Conservation (phyloP, 305 asterid species). For the Solanum hybrid region DNA sequence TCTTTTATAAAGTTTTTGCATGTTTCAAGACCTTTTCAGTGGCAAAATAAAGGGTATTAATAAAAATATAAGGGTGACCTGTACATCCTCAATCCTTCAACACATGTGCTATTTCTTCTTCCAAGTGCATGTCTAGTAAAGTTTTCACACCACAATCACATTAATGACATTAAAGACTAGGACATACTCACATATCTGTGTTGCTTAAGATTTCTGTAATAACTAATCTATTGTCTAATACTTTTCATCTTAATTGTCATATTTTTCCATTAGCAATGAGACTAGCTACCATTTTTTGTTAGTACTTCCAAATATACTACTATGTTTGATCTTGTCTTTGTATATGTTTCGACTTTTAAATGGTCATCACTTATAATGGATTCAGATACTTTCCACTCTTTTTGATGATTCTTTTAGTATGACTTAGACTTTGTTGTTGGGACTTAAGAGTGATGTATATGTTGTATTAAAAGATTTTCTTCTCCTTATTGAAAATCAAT, state of each 20-base stretch:
- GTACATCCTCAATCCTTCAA: not conserved
- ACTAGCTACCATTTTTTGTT: not conserved
- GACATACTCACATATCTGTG: not conserved
- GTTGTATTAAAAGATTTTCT: no score
- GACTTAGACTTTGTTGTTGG: no score
- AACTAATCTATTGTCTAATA: not conserved
- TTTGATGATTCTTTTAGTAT: no score
- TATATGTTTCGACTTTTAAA: not conserved
- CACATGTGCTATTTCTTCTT: not conserved
- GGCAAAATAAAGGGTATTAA: not conserved
- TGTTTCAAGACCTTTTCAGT: not conserved
- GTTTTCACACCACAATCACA: not conserved
- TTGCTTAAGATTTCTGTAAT: not conserved
- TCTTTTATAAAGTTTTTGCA: not conserved
- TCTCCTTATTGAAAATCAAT: no score
- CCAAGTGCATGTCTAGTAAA: not conserved
- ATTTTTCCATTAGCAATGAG: not conserved
- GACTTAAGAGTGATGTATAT: no score
- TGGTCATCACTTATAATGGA: not conserved
- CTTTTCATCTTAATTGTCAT: not conserved
- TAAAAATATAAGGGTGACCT: not conserved
- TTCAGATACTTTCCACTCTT: no score
- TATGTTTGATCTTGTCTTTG: not conserved
- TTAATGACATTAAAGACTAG: not conserved
- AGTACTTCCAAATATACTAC: not conserved